These are phyloP conservation scores for Trematosphaeria pertusa DNA, from an alignment of 2,329 filamentous ascomycete genomes.

Conservation along the genomic window DNA sequence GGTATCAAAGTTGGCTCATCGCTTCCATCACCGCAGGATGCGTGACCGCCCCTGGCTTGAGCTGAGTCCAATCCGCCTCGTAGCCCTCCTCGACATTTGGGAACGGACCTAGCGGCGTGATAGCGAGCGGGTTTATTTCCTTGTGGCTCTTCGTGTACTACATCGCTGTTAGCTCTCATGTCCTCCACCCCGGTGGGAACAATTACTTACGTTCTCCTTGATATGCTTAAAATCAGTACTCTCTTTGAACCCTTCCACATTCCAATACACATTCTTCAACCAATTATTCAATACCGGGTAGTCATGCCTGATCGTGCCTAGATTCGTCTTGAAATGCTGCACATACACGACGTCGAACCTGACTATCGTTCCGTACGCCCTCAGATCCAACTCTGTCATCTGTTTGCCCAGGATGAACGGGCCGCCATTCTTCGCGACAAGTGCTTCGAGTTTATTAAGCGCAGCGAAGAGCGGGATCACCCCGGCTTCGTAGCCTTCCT, in stretches of 20 bases:
- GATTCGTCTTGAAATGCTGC: slow-evolving; percentile 72
- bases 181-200: not conserved
- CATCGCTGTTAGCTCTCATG: not conserved
- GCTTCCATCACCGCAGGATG: slow-evolving; percentile 49
- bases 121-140: slow-evolving; percentile 66
- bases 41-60: slow-evolving; percentile 57
- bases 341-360: slow-evolving; percentile 68
- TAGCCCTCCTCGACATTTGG: slow-evolving; percentile 63
- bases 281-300: slow-evolving; percentile 68
- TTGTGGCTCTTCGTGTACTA: slow-evolving; percentile 66
- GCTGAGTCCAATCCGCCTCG: slow-evolving; percentile 56
- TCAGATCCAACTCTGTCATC: slow-evolving; percentile 67
- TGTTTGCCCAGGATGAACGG: slow-evolving; percentile 63
- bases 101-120: slow-evolving; percentile 68
- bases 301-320: slow-evolving; percentile 65
- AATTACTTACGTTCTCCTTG: slow-evolving; percentile 64
- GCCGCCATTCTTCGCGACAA: slow-evolving; percentile 55
- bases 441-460: slow-evolving; percentile 64
- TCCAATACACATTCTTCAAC: slow-evolving; percentile 66
- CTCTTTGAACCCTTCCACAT: slow-evolving; percentile 60
- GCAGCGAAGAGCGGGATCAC: slow-evolving; percentile 64
- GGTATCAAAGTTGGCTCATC: slow-evolving; percentile 34
- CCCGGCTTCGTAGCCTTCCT: slow-evolving; percentile 63
- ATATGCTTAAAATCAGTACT: slow-evolving; percentile 72
- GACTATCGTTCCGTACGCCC: slow-evolving; percentile 65